phyloP scores from a whole-genome alignment of 202 grass and related monocot species.

The Panicum virgatum region DNA sequence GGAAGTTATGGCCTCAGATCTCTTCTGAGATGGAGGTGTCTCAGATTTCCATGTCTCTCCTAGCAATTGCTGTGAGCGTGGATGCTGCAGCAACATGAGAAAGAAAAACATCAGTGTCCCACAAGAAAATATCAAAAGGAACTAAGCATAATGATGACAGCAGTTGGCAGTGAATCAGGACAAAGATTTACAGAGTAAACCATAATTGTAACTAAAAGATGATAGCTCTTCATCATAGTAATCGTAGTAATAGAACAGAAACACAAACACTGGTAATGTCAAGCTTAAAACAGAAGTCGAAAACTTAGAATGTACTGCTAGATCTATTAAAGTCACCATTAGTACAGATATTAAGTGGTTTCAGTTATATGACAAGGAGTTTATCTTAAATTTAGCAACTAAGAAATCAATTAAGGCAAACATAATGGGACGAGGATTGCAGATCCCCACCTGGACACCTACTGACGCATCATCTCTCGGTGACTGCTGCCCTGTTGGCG shows the following conservation, averaged over 20 bases:
- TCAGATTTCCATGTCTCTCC: conserved; percentile 50
- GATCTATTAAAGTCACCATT: conserved; percentile 24
- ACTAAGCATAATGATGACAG: conserved; percentile 21
- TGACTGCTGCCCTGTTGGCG: conserved; percentile 35
- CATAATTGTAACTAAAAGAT: neutral
- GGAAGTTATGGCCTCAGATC: conserved; percentile 79
- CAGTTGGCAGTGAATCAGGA: conserved; percentile 19
- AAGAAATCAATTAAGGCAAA: conserved; percentile 23
- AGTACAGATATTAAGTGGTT: conserved; percentile 1
- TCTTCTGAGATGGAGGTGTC: conserved; percentile 81
- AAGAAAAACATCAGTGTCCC: conserved; percentile 22
- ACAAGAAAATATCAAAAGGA: conserved; percentile 15
- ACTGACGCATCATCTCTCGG: conserved; percentile 39
- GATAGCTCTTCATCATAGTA: neutral
- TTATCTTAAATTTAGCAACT: neutral
- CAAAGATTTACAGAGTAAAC: neutral
- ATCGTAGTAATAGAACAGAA: neutral
- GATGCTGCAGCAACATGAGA: conserved; percentile 44
- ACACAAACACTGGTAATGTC: neutral
- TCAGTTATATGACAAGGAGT: neutral
- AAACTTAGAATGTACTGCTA: conserved; percentile 19
- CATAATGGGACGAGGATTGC: conserved; percentile 12
- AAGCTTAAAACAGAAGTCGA: conserved; percentile 13
- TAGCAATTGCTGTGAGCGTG: conserved; percentile 38
- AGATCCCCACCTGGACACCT: conserved; percentile 41